A percentile compares a stretch with the other conserved stretches of the same genome.
Evolutionary conservation across 352 stramenopile genomes (phyloP).

Genomic region (Phytophthora vignae): DNA sequence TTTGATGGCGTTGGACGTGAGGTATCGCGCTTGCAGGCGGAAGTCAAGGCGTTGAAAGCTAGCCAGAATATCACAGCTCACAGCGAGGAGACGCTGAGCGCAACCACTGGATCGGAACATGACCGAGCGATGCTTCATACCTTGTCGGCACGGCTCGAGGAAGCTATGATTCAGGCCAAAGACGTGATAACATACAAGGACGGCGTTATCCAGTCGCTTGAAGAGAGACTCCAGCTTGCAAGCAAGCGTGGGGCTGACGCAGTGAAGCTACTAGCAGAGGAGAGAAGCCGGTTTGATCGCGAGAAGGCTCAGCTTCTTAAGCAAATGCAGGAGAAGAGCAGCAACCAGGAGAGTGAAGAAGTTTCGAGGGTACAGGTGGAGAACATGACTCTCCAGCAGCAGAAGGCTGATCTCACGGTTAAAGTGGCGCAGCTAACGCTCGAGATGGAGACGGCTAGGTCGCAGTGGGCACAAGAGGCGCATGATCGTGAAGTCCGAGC

Average conservation of each 20-base stretch:
- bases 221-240: constrained; percentile 46
- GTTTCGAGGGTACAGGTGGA: constrained; percentile 20
- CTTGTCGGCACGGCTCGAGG: constrained; percentile 61
- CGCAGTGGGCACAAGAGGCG: constrained; percentile 33
- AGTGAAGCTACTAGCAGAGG: constrained; percentile 24
- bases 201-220: constrained; percentile 55
- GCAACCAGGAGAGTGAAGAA: constrained; percentile 19
- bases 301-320: constrained; percentile 25
- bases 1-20: constrained; percentile 55
- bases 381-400: constrained; percentile 30
- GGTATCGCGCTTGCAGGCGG: constrained; percentile 50
- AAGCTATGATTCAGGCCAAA: constrained; percentile 75
- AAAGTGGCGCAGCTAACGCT: constrained; percentile 44
- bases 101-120: constrained; percentile 6
- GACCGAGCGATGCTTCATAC: constrained; percentile 63
- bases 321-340: constrained; percentile 31
- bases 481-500: constrained; percentile 26
- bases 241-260: constrained; percentile 32
- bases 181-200: constrained; percentile 78
- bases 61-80: not conserved
- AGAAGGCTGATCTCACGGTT: constrained; percentile 42
- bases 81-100: not conserved
- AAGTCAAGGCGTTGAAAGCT: constrained; percentile 53
- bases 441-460: constrained; percentile 38
- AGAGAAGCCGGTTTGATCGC: constrained; percentile 27